These are phyloP conservation scores for Leccinum rimulosum DNA, from an alignment of 768 basidiomycete species.

Conservation along the genomic window DNA sequence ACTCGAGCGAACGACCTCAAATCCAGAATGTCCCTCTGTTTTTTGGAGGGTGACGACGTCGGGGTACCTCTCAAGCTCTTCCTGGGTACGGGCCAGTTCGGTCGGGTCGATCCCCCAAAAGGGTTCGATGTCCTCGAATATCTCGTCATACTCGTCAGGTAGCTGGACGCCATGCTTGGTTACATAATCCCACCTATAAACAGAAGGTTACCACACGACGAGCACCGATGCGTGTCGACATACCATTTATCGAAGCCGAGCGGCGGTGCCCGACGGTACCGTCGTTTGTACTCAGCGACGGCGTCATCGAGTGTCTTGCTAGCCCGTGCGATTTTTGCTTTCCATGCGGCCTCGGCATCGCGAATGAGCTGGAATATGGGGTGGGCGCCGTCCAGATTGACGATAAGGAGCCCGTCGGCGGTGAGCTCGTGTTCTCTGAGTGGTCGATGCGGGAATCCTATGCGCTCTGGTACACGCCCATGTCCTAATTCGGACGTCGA, in stretches of 20 bases:
- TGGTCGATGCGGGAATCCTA: neutral
- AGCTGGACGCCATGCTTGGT: constrained; percentile 38
- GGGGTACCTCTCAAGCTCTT: constrained; percentile 15
- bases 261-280: constrained; percentile 37
- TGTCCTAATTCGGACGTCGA: neutral
- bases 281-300: constrained; percentile 36
- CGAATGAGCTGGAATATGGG: constrained; percentile 43
- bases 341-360: constrained; percentile 38
- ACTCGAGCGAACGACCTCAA: constrained; percentile 18
- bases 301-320: constrained; percentile 39
- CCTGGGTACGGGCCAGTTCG: constrained; percentile 19
- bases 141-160: constrained; percentile 49
- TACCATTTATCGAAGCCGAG: constrained; percentile 45
- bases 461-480: neutral
- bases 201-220: neutral
- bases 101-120: constrained; percentile 38
- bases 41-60: constrained; percentile 29
- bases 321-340: constrained; percentile 30
- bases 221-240: neutral
- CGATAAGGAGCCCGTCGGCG: constrained; percentile 32
- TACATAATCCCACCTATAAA: constrained; percentile 43
- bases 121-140: constrained; percentile 35
- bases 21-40: neutral
- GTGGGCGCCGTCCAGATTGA: constrained; percentile 37
- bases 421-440: constrained; percentile 22